A percentile compares a stretch with the other conserved stretches of the same genome.
These are phyloP conservation scores for Aureobasidium sp. DNA, from an alignment of 2,329 filamentous ascomycete genomes.

Conservation along the genomic window DNA sequence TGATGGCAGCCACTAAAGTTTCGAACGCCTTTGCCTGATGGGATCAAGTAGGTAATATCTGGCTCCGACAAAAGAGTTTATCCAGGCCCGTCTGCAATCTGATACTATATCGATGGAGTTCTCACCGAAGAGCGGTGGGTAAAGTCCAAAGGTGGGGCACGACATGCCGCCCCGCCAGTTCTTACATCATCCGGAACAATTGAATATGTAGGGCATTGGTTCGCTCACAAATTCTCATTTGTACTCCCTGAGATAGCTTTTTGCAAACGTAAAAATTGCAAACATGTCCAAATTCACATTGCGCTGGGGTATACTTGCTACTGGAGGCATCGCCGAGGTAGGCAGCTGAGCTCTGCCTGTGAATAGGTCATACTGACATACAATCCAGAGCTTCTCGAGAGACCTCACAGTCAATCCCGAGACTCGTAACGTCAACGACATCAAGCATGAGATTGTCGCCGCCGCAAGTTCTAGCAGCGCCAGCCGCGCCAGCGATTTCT, in stretches of 20 bases:
- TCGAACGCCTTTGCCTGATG: too few relatives aligned
- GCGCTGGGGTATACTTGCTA: slow-evolving; percentile 42
- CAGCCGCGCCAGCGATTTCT: slow-evolving; percentile 63
- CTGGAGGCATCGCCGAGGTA: slow-evolving; percentile 40
- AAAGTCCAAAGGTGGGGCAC: neutral
- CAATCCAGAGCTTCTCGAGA: slow-evolving; percentile 50
- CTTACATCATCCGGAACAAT: slow-evolving; percentile 3
- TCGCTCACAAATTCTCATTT: neutral
- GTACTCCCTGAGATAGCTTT: neutral
- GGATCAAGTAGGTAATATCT: too few relatives aligned
- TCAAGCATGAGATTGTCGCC: slow-evolving; percentile 70
- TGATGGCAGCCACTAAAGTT: too few relatives aligned
- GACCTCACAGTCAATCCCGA: slow-evolving; percentile 71
- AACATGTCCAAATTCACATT: slow-evolving; percentile 19
- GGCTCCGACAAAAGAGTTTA: too few relatives aligned
- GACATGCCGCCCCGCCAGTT: slow-evolving; percentile 9
- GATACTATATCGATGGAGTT: neutral
- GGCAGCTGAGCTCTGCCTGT: too few relatives aligned
- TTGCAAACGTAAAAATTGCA: neutral
- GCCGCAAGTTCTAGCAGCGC: slow-evolving; percentile 72
- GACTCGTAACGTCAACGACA: slow-evolving; percentile 60
- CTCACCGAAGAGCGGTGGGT: slow-evolving; percentile 5
- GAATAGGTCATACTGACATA: neutral
- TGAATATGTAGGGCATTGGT: too few relatives aligned
- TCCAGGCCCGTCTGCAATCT: too few relatives aligned